Evolutionary conservation across 345 rosid genomes (phyloP).

Genomic region (Alliaria petiolata): DNA sequence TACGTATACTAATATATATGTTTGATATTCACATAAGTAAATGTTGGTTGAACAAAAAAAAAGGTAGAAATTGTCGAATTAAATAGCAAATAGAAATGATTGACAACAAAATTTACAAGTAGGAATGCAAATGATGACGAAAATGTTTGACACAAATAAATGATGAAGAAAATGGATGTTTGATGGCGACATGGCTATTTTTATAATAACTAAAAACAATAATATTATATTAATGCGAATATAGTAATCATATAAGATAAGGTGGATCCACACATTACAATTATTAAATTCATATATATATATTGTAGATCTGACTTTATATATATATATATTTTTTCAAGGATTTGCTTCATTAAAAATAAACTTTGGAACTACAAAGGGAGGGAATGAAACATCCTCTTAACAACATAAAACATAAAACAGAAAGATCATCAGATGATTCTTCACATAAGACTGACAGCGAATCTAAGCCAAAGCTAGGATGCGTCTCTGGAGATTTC

Average conservation of each 20-base stretch:
- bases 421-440: too few relatives aligned
- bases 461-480: too few relatives aligned
- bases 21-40: too few relatives aligned
- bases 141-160: neutral
- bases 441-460: too few relatives aligned
- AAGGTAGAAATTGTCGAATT: neutral
- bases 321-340: constrained; percentile 5
- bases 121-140: constrained; percentile 9
- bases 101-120: neutral
- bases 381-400: too few relatives aligned
- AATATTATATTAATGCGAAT: neutral
- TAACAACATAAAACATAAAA: too few relatives aligned
- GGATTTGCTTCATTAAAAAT: too few relatives aligned
- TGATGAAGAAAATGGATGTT: too few relatives aligned
- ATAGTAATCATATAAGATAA: constrained; percentile 23
- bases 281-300: neutral
- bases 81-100: neutral
- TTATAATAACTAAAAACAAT: neutral
- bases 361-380: too few relatives aligned
- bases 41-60: too few relatives aligned
- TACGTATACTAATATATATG: too few relatives aligned
- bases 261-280: constrained; percentile 20
- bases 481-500: too few relatives aligned
- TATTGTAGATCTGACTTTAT: constrained; percentile 24
- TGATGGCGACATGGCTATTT: constrained; percentile 15